Percentiles rank a stretch among this genome's conserved stretches.
Evolutionary conservation across 371 early-diverging fungal genomes (phyloP).

Genomic region (Mucor ambiguus): DNA sequence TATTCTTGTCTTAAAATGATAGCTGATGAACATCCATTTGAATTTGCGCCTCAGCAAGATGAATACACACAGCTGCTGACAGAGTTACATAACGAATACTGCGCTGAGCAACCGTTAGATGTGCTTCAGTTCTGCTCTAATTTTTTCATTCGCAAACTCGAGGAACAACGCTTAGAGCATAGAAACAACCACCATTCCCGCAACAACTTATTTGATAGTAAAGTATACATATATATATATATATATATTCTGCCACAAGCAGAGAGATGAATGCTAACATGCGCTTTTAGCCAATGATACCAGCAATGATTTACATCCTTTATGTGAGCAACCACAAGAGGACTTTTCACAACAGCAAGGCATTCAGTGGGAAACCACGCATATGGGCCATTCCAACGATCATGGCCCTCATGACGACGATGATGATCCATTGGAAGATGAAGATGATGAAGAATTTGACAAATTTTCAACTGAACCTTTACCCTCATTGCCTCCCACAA

Average conservation of each 20-base stretch:
- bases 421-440: constrained; percentile 60
- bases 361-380: constrained; percentile 22
- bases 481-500: constrained; percentile 43
- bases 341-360: constrained; percentile 12
- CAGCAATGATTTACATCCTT: constrained; percentile 26
- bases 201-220: constrained; percentile 15
- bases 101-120: constrained; percentile 64
- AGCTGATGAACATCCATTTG: constrained; percentile 24
- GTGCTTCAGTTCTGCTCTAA: constrained; percentile 90
- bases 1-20: constrained; percentile 14
- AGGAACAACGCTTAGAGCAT: constrained; percentile 64
- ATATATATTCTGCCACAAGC: no score
- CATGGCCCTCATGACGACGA: constrained; percentile 39
- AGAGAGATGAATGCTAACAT: neutral
- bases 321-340: constrained; percentile 16
- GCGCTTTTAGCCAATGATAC: constrained; percentile 14
- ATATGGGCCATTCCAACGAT: constrained; percentile 40
- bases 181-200: constrained; percentile 23
- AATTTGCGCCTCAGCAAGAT: constrained; percentile 32
- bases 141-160: constrained; percentile 80
- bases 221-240: no score
- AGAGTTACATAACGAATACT: constrained; percentile 44
- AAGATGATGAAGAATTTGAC: constrained; percentile 61
- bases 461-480: constrained; percentile 52
- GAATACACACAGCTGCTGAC: constrained; percentile 49